Conservation (phyloP, 2,329 filamentous ascomycete genomes). For the Fusarium sp. region DNA sequence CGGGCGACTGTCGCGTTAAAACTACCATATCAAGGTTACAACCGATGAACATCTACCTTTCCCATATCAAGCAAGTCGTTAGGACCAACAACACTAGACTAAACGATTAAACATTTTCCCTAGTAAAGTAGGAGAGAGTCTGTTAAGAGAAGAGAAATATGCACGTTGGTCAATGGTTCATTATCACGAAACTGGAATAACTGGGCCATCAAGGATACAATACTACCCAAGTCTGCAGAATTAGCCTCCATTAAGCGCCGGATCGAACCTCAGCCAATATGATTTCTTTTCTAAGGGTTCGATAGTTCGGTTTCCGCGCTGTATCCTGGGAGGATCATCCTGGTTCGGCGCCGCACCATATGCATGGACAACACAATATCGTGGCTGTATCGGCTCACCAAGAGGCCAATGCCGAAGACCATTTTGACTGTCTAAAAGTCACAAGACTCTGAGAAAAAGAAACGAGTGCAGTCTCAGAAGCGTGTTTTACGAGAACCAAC, state of each 20-base stretch:
- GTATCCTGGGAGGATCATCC: slow-evolving; percentile 13
- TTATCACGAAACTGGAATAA: slow-evolving; percentile 37
- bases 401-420: neutral
- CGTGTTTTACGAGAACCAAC: neutral
- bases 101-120: slow-evolving; percentile 9
- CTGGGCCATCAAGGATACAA: slow-evolving; percentile 18
- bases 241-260: slow-evolving; percentile 25
- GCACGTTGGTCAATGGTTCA: slow-evolving; percentile 34
- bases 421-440: neutral
- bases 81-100: slow-evolving; percentile 17
- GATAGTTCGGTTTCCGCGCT: neutral
- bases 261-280: slow-evolving; percentile 4
- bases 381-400: neutral
- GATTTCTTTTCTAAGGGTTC: neutral
- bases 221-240: slow-evolving; percentile 10
- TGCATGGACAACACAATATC: slow-evolving; percentile 13
- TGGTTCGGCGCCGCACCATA: slow-evolving; percentile 4
- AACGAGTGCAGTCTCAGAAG: neutral
- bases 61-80: neutral
- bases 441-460: neutral
- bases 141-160: slow-evolving; percentile 32
- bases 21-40: neutral
- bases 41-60: neutral
- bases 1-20: slow-evolving; percentile 6
- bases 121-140: slow-evolving; percentile 7